Evolutionary conservation across 2,329 filamentous ascomycete genomes (phyloP), one percentile per base, ranked within the genome.

Genomic region (Talaromyces islandicus): DNA sequence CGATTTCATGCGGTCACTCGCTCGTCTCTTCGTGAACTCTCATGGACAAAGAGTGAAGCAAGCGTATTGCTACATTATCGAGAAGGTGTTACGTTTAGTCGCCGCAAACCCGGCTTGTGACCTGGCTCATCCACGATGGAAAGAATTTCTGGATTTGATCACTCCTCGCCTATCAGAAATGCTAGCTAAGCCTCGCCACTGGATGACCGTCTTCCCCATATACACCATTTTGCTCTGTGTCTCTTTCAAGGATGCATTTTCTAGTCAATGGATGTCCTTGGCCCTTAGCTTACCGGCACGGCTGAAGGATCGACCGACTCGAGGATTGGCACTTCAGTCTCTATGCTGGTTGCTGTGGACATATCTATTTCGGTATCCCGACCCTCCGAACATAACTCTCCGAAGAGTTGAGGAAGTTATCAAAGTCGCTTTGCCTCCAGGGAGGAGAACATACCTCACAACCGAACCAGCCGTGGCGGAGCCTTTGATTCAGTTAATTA

Each of bases 341-440:
- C 88, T 97, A 55, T 96, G 92, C 43, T 88, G 93, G 58, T 79
- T 99, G 27, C 82, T 96, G 4, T 99, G 94, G 94, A 93, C 92
- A 0, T 97, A 97, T 73, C 81, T 99, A 3, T 96, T 95, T 73
- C 88, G 93, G 56, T 87, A 87, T 54, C 86, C 85, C 5, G 94
- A 99, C 64, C 83, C 85, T 10, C 78, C 84, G 1, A 84, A 86
- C 58, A 81, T 81, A 30, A 87, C 88, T 2, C 81, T 86, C 46
- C 87, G 89, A 64, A 97, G 94, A 72, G 80, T 97, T 19, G 93
- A 99, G 64, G 93, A 97, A 64, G 88, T 97, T 21, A 85, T 95
- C 65, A 90, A 88, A 68, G 82, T 96, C 67, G 86, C 96, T 1
- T 82, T 99, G 41, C 91, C 93, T 24, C 83, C 86, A 12, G 88